Conservation (phyloP, 2,329 filamentous ascomycete species). For the Botrytis sinoallii region DNA sequence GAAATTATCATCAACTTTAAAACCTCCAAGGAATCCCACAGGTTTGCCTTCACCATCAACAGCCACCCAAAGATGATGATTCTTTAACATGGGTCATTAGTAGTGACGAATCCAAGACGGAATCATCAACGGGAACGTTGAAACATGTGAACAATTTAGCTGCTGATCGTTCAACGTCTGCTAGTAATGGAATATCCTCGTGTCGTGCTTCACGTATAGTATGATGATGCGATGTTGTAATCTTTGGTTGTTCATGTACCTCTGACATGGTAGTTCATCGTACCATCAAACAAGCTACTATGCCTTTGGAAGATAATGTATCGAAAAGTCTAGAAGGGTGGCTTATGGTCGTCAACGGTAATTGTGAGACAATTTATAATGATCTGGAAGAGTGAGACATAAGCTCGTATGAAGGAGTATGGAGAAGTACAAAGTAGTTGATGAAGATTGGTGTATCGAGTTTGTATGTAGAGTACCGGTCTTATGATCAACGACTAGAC, state of each 20-base stretch:
- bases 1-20: conserved; percentile 34
- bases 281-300: conserved; percentile 5
- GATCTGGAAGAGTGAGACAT: conserved; percentile 14
- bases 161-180: conserved; percentile 35
- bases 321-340: conserved; percentile 15
- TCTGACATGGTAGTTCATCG: conserved; percentile 14
- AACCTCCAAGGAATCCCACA: conserved; percentile 34
- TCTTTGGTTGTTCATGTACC: conserved; percentile 14
- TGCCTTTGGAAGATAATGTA: background rate
- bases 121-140: conserved; percentile 27
- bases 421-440: background rate
- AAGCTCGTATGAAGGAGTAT: background rate
- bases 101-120: conserved; percentile 28
- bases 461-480: background rate
- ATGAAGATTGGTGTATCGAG: background rate
- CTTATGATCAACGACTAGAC: background rate
- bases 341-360: conserved; percentile 2
- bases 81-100: conserved; percentile 28
- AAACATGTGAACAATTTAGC: conserved; percentile 32
- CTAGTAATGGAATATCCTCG: conserved; percentile 34
- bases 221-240: background rate
- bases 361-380: conserved; percentile 7
- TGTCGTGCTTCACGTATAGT: conserved; percentile 19
- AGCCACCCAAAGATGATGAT: conserved; percentile 35
- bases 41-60: conserved; percentile 31